phyloP scores from a whole-genome alignment of 2,329 filamentous ascomycete genomes.

The Pseudopithomyces maydicus region DNA sequence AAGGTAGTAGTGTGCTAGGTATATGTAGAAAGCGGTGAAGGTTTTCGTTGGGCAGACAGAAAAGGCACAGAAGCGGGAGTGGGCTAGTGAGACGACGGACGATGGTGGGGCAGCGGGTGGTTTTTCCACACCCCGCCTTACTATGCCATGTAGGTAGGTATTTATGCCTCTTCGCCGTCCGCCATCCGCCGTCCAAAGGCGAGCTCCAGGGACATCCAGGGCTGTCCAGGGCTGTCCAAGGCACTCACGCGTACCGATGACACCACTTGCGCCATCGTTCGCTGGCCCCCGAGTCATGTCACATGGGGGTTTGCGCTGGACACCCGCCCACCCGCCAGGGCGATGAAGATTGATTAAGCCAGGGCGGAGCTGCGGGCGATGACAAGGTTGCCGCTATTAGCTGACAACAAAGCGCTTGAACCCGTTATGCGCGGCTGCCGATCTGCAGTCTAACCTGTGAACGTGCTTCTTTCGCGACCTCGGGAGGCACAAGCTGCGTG shows the following conservation, averaged over 20 bases:
- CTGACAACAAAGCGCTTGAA: constrained; percentile 4
- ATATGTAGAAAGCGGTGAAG: constrained; percentile 16
- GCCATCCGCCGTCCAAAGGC: not conserved
- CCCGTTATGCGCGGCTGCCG: constrained; percentile 9
- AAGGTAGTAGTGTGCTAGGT: not conserved
- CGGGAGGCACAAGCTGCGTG: not conserved
- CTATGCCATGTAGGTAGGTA: not conserved
- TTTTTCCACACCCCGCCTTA: constrained; percentile 18
- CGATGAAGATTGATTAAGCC: not conserved
- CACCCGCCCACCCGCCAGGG: too few relatives aligned
- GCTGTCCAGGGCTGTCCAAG: not conserved
- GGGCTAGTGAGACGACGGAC: constrained; percentile 6
- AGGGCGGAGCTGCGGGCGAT: constrained; percentile 5
- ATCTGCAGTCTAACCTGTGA: not conserved
- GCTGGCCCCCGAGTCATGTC: constrained; percentile 14
- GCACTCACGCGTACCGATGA: not conserved
- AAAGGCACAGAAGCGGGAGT: constrained; percentile 2
- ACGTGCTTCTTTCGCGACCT: not conserved
- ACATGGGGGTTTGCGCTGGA: not conserved
- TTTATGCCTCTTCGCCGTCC: not conserved
- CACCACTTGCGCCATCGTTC: not conserved
- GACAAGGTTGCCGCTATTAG: constrained; percentile 13
- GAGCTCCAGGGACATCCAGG: too few relatives aligned
- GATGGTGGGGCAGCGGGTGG: constrained; percentile 18
- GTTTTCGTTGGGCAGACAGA: constrained; percentile 16